Evolutionary conservation across 352 stramenopile genomes (phyloP).

Genomic region (Phytophthora sansomeana): DNA sequence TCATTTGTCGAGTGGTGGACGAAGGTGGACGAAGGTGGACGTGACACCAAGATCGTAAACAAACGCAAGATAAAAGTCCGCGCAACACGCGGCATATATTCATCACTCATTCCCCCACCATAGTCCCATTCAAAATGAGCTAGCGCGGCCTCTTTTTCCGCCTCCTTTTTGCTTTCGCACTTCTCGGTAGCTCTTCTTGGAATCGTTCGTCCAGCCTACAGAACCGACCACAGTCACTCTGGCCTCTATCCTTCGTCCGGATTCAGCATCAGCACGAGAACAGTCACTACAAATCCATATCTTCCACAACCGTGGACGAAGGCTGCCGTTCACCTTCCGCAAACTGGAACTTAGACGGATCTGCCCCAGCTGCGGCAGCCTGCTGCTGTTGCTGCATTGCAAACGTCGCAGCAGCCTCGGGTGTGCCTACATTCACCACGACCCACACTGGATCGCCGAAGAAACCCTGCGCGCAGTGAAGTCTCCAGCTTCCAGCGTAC

Average conservation of each 20-base stretch:
- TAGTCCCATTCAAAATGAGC: slow-evolving; percentile 35
- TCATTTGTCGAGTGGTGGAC: too few species aligned
- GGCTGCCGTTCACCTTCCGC: slow-evolving; percentile 29
- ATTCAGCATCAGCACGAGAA: slow-evolving; percentile 11
- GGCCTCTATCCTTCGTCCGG: slow-evolving; percentile 12
- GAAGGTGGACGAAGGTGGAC: too few species aligned
- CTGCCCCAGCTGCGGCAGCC: slow-evolving; percentile 16
- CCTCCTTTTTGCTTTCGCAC: slow-evolving; percentile 23
- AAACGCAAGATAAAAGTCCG: slow-evolving; percentile 10
- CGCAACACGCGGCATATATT: slow-evolving; percentile 30
- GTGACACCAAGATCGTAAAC: too few species aligned
- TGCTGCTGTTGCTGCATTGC: slow-evolving; percentile 37
- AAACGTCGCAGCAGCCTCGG: slow-evolving; percentile 31
- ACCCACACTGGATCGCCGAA: slow-evolving; percentile 87
- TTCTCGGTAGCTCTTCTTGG: slow-evolving; percentile 16
- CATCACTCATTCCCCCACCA: slow-evolving; percentile 19
- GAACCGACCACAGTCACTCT: slow-evolving; percentile 3
- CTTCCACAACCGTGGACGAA: slow-evolving; percentile 43
- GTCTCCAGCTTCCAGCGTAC: slow-evolving; percentile 80
- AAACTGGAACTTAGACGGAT: slow-evolving; percentile 48
- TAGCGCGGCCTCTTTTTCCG: slow-evolving; percentile 19
- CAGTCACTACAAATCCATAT: slow-evolving; percentile 51
- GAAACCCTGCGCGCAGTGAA: slow-evolving; percentile 65
- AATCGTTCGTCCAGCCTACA: slow-evolving; percentile 15
- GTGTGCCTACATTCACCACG: slow-evolving; percentile 66